A percentile compares a stretch with the other conserved stretches of the same genome.
These are phyloP conservation scores for Fusarium sarcochroum DNA, from an alignment of 2,329 filamentous ascomycete species.

Conservation along the genomic window DNA sequence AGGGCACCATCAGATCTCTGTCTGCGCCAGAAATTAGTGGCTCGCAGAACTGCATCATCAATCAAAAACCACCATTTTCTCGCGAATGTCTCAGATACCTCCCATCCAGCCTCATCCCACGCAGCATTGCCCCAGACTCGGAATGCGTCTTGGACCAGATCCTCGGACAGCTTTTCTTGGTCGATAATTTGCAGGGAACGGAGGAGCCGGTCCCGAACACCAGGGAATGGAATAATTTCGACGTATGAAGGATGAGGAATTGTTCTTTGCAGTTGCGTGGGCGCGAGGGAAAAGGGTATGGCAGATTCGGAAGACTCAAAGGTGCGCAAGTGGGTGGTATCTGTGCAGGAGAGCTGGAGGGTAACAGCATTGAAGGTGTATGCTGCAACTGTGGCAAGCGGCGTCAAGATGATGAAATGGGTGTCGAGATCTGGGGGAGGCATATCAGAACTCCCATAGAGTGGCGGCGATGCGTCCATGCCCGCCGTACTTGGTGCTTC, in stretches of 20 bases:
- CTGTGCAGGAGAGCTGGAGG: constrained; percentile 15
- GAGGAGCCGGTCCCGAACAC: constrained; percentile 20
- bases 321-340: too few species aligned
- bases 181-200: constrained; percentile 21
- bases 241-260: constrained; percentile 25
- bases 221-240: constrained; percentile 34
- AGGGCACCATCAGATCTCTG: neutral
- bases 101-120: constrained; percentile 55
- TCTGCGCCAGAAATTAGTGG: constrained; percentile 34
- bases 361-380: neutral
- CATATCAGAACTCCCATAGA: neutral
- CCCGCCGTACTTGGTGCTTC: neutral
- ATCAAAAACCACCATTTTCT: constrained; percentile 39
- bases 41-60: constrained; percentile 16
- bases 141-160: constrained; percentile 6
- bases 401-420: constrained; percentile 12
- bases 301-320: neutral
- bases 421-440: neutral
- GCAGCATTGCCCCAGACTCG: constrained; percentile 20
- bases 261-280: constrained; percentile 17
- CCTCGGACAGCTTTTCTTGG: constrained; percentile 3
- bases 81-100: constrained; percentile 59
- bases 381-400: constrained; percentile 17
- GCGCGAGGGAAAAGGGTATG: neutral
- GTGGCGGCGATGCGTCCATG: neutral